Conservation (phyloP, 179 eudicot genomes). For the Silene noctiflora region DNA sequence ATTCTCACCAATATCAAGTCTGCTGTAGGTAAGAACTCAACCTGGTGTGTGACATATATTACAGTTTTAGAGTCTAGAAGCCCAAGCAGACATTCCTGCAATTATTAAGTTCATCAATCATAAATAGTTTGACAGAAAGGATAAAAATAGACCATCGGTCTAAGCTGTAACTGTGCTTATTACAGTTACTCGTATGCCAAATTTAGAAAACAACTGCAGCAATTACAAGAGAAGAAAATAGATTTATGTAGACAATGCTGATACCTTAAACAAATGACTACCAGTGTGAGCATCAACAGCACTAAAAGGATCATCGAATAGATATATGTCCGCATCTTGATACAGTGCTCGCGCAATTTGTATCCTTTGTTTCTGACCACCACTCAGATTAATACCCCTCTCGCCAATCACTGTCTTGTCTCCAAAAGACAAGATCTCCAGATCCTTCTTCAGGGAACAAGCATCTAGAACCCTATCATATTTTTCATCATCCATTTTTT, state of each 20-base stretch:
- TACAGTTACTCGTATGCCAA: not conserved
- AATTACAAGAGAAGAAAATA: too few relatives aligned
- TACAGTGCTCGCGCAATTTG: conserved; percentile 63
- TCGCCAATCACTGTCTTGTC: conserved; percentile 61
- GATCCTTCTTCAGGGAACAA: conserved; percentile 55
- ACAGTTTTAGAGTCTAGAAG: conserved; percentile 58
- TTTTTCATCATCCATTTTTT: conserved; percentile 38
- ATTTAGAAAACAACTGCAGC: not conserved
- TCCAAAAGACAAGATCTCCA: conserved; percentile 52
- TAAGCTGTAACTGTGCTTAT: not conserved
- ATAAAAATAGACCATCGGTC: not conserved
- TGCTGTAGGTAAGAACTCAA: conserved; percentile 69
- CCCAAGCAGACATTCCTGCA: conserved; percentile 62
- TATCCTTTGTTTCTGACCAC: conserved; percentile 31
- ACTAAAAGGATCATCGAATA: conserved; percentile 65
- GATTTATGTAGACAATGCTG: not conserved
- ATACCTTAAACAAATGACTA: conserved; percentile 52
- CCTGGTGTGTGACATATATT: conserved; percentile 74
- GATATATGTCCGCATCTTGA: conserved; percentile 54
- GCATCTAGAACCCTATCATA: conserved; percentile 54
- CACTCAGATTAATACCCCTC: conserved; percentile 50
- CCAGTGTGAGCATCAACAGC: conserved; percentile 77
- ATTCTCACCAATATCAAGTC: conserved; percentile 63
- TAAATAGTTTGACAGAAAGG: not conserved
- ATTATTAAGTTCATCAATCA: not conserved